Conservation (phyloP, 2,329 filamentous ascomycete genomes). For the Calonectria ilicicola region DNA sequence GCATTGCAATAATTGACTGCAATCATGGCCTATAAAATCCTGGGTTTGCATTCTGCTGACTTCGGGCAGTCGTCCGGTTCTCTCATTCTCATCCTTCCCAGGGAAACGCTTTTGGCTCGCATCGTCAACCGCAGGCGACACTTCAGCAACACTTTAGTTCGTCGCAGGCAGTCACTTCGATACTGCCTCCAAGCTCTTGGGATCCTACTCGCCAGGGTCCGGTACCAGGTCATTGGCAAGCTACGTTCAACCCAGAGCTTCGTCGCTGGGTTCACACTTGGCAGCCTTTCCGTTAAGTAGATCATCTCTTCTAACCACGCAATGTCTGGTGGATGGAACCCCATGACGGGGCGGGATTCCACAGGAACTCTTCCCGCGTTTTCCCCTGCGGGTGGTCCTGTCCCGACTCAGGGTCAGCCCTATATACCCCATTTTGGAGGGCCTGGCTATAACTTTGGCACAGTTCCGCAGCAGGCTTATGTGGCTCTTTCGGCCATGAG, state of each 20-base stretch:
- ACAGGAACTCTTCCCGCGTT: constrained; percentile 46
- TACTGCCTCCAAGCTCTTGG: constrained; percentile 36
- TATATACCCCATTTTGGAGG: constrained; percentile 53
- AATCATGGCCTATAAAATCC: constrained; percentile 1
- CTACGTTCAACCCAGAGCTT: constrained; percentile 44
- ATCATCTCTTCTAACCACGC: neutral
- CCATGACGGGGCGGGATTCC: constrained; percentile 53
- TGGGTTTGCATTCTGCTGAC: constrained; percentile 11
- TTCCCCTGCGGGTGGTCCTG: constrained; percentile 48
- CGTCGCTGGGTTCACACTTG: constrained; percentile 53
- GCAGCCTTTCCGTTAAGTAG: constrained; percentile 44
- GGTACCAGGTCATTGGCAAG: constrained; percentile 51
- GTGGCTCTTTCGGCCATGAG: constrained; percentile 34
- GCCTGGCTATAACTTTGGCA: constrained; percentile 48
- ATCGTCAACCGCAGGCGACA: constrained; percentile 11
- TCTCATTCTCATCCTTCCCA: constrained; percentile 7
- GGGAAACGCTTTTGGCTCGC: neutral
- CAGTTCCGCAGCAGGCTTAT: constrained; percentile 29
- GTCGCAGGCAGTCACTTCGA: constrained; percentile 12
- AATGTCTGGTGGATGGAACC: constrained; percentile 57
- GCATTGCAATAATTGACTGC: constrained; percentile 17
- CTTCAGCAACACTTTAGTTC: constrained; percentile 18
- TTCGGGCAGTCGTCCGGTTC: constrained; percentile 14
- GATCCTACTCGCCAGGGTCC: constrained; percentile 45
- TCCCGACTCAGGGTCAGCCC: constrained; percentile 51